Percentiles rank a stretch among this genome's conserved stretches.
phyloP scores from a whole-genome alignment of 495 filamentous ascomycete species.

The Xylaria sp. region DNA sequence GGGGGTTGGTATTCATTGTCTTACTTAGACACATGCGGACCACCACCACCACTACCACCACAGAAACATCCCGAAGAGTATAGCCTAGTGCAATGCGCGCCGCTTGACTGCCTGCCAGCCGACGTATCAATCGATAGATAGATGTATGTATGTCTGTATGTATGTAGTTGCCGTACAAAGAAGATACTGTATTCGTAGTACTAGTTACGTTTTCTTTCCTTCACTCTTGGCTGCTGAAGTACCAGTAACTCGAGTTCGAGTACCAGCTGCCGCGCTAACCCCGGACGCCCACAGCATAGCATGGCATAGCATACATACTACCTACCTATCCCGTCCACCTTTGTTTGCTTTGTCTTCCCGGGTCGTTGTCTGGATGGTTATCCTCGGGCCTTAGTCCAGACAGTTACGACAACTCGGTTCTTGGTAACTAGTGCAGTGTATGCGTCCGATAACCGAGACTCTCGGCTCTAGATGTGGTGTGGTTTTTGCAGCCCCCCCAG shows the following conservation, averaged over 20 bases:
- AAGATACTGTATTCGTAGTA: background rate
- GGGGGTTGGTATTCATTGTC: too few relatives aligned
- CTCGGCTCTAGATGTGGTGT: slow-evolving; percentile 9
- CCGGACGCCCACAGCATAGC: too few relatives aligned
- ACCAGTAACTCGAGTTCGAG: background rate
- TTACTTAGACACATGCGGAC: background rate
- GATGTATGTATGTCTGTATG: too few relatives aligned
- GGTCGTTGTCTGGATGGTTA: background rate
- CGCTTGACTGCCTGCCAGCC: background rate
- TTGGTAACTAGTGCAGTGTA: slow-evolving; percentile 1
- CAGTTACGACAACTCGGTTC: slow-evolving; percentile 8
- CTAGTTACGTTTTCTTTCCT: background rate
- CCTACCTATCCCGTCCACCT: slow-evolving; percentile 7
- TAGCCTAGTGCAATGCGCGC: background rate
- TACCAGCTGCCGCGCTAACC: background rate
- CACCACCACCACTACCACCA: too few relatives aligned
- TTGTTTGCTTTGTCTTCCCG: background rate
- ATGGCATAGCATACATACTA: background rate
- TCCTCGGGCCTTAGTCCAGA: background rate
- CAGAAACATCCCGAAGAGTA: background rate
- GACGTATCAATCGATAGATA: background rate
- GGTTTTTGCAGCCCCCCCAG: background rate
- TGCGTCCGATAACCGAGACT: slow-evolving; percentile 21
- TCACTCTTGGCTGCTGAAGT: background rate
- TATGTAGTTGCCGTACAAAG: background rate